These are phyloP conservation scores for Coemansia sp. DNA, from an alignment of 192 early-diverging fungal species.

Conservation along the genomic window DNA sequence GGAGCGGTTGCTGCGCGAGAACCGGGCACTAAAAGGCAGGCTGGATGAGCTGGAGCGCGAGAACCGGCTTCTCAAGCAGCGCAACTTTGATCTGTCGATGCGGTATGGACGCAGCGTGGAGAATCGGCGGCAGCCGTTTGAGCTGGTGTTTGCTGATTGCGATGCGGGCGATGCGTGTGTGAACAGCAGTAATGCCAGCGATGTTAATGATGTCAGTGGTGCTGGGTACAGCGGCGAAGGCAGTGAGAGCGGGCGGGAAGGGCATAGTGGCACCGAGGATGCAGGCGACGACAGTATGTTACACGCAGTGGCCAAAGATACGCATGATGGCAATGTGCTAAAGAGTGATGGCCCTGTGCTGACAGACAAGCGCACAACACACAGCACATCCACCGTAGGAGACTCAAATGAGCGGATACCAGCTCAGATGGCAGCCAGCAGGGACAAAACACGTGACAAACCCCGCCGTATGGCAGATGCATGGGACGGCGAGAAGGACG, in stretches of 20 bases:
- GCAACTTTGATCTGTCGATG: conserved; percentile 56
- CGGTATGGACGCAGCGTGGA: conserved; percentile 47
- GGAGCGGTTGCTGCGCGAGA: conserved; percentile 48
- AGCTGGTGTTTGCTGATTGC: conserved; percentile 47
- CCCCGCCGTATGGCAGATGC: conserved; percentile 18
- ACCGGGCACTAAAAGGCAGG: conserved; percentile 40
- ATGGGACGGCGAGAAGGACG: conserved; percentile 11
- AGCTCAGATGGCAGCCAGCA: background rate
- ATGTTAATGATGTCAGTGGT: conserved; percentile 40
- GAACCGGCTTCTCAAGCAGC: conserved; percentile 53
- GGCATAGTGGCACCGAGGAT: conserved; percentile 34
- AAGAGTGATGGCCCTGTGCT: too few relatives aligned
- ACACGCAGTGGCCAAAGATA: background rate
- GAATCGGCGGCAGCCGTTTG: conserved; percentile 50
- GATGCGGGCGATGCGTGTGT: conserved; percentile 18
- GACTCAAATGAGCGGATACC: too few relatives aligned
- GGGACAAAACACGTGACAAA: conserved; percentile 9
- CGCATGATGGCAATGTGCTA: background rate
- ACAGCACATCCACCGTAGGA: too few relatives aligned
- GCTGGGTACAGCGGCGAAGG: conserved; percentile 46
- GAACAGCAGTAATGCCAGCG: conserved; percentile 17
- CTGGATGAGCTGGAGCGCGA: conserved; percentile 56
- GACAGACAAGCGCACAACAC: too few relatives aligned
- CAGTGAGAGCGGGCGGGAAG: conserved; percentile 20
- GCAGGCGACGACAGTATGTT: conserved; percentile 8